A percentile compares a stretch with the other conserved stretches of the same genome.
Evolutionary conservation across 2,329 filamentous ascomycete species (phyloP).

Genomic region (Didymella arachidicola): DNA sequence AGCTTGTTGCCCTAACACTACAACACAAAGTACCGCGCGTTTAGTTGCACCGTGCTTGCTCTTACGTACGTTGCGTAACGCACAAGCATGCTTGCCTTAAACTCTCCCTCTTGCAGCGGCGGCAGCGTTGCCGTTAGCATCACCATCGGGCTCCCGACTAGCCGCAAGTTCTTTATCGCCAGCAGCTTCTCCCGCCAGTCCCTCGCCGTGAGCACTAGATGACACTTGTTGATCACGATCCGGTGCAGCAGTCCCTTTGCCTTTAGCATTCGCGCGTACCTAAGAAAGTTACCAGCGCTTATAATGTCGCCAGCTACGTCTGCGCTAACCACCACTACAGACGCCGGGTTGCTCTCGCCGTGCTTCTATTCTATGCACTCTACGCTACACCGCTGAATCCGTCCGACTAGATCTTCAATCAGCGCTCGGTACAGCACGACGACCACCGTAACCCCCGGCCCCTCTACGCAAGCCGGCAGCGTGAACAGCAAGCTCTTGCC

Average conservation of each 20-base stretch:
- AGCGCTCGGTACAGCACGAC: slow-evolving; percentile 29
- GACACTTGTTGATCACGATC: background rate
- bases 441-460: slow-evolving; percentile 26
- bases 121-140: background rate
- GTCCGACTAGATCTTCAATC: slow-evolving; percentile 19
- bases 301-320: background rate
- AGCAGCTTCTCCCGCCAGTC: background rate
- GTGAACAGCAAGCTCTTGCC: slow-evolving; percentile 39
- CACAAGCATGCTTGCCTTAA: background rate
- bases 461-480: slow-evolving; percentile 11
- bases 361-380: slow-evolving; percentile 14
- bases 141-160: background rate
- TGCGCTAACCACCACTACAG: background rate
- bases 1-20: background rate
- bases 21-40: background rate
- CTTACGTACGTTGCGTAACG: background rate
- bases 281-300: background rate
- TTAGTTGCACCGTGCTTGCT: background rate
- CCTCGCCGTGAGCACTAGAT: background rate
- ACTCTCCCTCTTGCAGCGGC: background rate
- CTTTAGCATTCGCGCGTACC: background rate
- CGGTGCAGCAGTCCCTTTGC: background rate
- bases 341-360: slow-evolving; percentile 19
- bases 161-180: background rate
- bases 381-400: slow-evolving; percentile 3